Evolutionary conservation across 305 asterid genomes (phyloP), one percentile per base, ranked within the genome.

Genomic region (Withania somnifera): DNA sequence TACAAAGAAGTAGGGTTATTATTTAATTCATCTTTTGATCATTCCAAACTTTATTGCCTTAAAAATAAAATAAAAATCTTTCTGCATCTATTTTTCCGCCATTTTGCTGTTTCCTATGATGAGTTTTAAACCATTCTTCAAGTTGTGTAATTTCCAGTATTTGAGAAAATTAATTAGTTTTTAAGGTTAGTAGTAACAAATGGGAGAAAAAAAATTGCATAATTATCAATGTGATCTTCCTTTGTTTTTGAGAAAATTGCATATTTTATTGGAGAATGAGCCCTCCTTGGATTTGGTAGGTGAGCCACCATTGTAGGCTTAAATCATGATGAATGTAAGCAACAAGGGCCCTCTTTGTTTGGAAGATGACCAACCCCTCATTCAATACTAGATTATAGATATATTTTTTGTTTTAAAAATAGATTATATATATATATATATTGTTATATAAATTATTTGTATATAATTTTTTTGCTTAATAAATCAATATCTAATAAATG

Each of bases 271-370:
- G 79, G 56, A 81, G 45, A 73, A 17, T 50, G 80, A 75, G 80
- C 47, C 80, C 40, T 50, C 24, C 60, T 78, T 14, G 83, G 84
- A 81, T 84, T 84, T 50, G 80, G 84, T 84, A 54, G 84, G 63
- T 84, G 82, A 81, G 75, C 84, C 19, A 84, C 77, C 82, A 76
- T 51, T 73, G 60, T 47, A 73, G 78, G 40, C 73, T 45, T 45
- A 47, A n/a, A 57, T 76, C 73, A 64, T 75, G 80, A 24, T 60
- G 51, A 53, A 64, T 32, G 75, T 54, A 75, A 47, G 26, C 60
- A 73, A 38, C 30, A 47, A 8, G 24, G 80, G 26, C 50, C 69
- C 67, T 15, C 51, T 67, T 26, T 83, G 86, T 75, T 89, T 84
- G 82, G 67, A 80, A 68, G 53, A 10, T 20, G 51, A 82, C 75